Base-by-base conservation (phyloP, 2,329 filamentous ascomycete genomes). In the Kalmusia sp. region DNA sequence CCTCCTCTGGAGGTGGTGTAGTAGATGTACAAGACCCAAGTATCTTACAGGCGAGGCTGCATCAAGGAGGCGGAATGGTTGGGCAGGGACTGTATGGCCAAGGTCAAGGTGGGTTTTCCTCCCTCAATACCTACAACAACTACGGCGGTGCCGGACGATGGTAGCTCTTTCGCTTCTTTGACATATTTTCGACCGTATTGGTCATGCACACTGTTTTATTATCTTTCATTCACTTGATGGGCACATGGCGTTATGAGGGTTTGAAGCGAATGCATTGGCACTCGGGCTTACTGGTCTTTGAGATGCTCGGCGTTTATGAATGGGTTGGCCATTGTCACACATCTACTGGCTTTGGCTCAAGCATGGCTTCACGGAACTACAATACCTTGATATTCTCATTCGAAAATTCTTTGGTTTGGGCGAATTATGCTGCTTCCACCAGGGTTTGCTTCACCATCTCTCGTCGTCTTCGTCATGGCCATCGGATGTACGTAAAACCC, bases 21-120 rank as follows among this genome's bases (percentile, higher is more conserved):
- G 93, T 96, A 84, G 93, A 98, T 96, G 92, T 96, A 93, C 92
- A 91, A 85, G 93, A 98, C 92, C 93, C 93, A 85, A 96, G 92
- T 86, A 97, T 97, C 86, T 88, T 98, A 85, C 93, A 96, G 84
- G 92, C 92, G 79, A 91, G 93, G 85, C 90, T 96, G 85, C 93
- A 96, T 80, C 91, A 95, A 82, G 88, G 90, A 81, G 89, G 87
- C 80, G 90, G 87, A 84, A 75, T 76, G 70, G 88, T 88, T 81
- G 89, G 90, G 79, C 91, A 95, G 85, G 91, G 90, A 78, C 84
- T 95, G 78, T 96, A 95, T 81, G 90, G 90, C 80, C 89, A 96
- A 79, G 82, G 83, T 76, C 83, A 84, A 93, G 92, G 92, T 95
- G 92, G 91, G 89, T 96, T 96, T 86, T 92, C 90, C 64, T 80